A percentile compares a stretch with the other conserved stretches of the same genome.
These are phyloP conservation scores for Metarhizium brunneum DNA, from an alignment of 2,329 filamentous ascomycete species.

Conservation along the genomic window DNA sequence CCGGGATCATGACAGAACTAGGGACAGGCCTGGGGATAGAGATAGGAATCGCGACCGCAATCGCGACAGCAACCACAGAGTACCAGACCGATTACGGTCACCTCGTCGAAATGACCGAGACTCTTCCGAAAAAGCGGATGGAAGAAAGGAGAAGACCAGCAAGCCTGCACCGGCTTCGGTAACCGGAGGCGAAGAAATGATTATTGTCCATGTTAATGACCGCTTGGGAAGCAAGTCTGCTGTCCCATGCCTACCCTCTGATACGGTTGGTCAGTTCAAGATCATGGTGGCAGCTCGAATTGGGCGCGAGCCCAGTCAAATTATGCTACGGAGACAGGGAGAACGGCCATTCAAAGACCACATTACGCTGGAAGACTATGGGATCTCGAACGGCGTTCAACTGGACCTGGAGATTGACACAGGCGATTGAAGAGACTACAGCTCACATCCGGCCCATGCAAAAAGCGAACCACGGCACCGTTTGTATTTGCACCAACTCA, in stretches of 20 bases:
- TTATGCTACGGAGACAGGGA: constrained; percentile 83
- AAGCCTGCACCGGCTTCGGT: constrained; percentile 17
- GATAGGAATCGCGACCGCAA: constrained; percentile 21
- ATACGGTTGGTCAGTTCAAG: constrained; percentile 81
- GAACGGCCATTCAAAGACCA: constrained; percentile 91
- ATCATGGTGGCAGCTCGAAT: constrained; percentile 84
- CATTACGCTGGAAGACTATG: constrained; percentile 82
- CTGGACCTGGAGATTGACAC: constrained; percentile 54
- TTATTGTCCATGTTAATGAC: constrained; percentile 89
- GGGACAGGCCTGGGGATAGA: constrained; percentile 17
- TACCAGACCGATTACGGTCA: constrained; percentile 9
- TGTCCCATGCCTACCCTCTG: constrained; percentile 79
- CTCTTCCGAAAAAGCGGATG: constrained; percentile 23
- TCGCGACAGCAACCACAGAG: constrained; percentile 13
- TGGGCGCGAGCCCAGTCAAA: constrained; percentile 82
- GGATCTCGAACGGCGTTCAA: constrained; percentile 82
- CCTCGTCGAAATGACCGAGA: constrained; percentile 17
- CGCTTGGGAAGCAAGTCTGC: constrained; percentile 91
- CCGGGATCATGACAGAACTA: constrained; percentile 15
- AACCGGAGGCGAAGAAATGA: constrained; percentile 62
- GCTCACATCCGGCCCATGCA: not conserved
- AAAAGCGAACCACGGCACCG: no score
- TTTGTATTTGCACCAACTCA: no score
- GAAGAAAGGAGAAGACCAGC: constrained; percentile 26
- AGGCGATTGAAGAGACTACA: constrained; percentile 36